Evolutionary conservation across 768 basidiomycete genomes (phyloP).

Genomic region (Lyophyllum shimeji): DNA sequence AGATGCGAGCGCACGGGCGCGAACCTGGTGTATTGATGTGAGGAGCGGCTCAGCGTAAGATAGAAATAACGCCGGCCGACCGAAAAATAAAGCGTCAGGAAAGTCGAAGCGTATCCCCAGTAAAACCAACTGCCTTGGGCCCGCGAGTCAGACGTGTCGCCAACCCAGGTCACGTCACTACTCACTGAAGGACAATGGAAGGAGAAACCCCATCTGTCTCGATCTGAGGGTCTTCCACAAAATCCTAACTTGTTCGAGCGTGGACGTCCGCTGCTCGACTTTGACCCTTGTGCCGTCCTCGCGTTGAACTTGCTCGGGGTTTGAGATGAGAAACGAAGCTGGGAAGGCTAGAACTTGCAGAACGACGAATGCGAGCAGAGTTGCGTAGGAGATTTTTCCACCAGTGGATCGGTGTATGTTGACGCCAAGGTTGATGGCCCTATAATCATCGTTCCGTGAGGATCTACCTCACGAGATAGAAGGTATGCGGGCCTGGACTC

Average conservation of each 20-base stretch:
- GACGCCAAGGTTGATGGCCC: slow-evolving; percentile 15
- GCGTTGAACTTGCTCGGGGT: slow-evolving; percentile 17
- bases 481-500: not conserved
- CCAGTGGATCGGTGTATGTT: slow-evolving; percentile 16
- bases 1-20: slow-evolving; percentile 17
- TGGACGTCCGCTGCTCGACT: slow-evolving; percentile 15
- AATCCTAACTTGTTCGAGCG: slow-evolving; percentile 13
- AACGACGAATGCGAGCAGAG: slow-evolving; percentile 13
- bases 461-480: not conserved
- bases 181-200: slow-evolving; percentile 18
- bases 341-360: slow-evolving; percentile 16
- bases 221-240: slow-evolving; percentile 8
- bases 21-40: slow-evolving; percentile 10
- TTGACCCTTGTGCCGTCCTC: slow-evolving; percentile 18
- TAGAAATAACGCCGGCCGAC: not conserved
- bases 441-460: not conserved
- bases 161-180: not conserved
- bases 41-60: not conserved
- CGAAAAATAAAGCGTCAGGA: slow-evolving; percentile 19
- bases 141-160: not conserved
- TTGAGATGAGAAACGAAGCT: slow-evolving; percentile 13
- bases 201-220: slow-evolving; percentile 9
- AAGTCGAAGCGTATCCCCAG: slow-evolving; percentile 21
- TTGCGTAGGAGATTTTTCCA: slow-evolving; percentile 19
- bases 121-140: slow-evolving; percentile 21